Percentiles rank a stretch among this genome's conserved stretches.
These are phyloP conservation scores for Jatropha multifida DNA, from an alignment of 441 rosid species.

Conservation along the genomic window DNA sequence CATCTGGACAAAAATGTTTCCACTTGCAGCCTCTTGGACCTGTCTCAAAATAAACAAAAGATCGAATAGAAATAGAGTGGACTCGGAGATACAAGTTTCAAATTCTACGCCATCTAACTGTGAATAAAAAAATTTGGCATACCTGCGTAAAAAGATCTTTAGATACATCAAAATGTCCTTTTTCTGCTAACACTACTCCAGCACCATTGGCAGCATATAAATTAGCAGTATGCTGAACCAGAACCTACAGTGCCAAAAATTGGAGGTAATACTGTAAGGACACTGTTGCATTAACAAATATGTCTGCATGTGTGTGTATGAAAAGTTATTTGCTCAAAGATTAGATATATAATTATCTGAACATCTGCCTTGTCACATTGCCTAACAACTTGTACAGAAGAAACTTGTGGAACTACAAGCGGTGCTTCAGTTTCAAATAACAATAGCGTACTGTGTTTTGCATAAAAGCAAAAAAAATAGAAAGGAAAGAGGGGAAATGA, in stretches of 20 bases:
- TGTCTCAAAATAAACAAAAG: slow-evolving; percentile 30
- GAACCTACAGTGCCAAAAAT: slow-evolving; percentile 55
- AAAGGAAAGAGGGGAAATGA: not conserved
- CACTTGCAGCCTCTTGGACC: slow-evolving; percentile 99
- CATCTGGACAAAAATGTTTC: slow-evolving; percentile 96
- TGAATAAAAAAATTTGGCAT: slow-evolving; percentile 25
- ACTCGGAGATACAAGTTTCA: not conserved
- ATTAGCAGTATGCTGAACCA: slow-evolving; percentile 88
- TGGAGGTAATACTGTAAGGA: not conserved
- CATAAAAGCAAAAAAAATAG: not conserved
- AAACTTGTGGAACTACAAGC: not conserved
- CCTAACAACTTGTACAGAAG: not conserved
- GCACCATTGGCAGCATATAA: slow-evolving; percentile 99
- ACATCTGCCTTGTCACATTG: not conserved
- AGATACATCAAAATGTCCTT: slow-evolving; percentile 95
- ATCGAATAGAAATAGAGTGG: slow-evolving; percentile 9
- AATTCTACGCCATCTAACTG: slow-evolving; percentile 17
- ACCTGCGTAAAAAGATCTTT: slow-evolving; percentile 96
- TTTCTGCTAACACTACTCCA: slow-evolving; percentile 96
- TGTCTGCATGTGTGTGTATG: not conserved
- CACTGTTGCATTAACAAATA: slow-evolving; percentile 12
- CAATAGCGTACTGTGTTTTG: not conserved
- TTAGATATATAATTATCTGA: not conserved
- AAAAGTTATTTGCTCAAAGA: slow-evolving; percentile 3
- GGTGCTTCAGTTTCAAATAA: slow-evolving; percentile 1